These are phyloP conservation scores for Diphasiastrum complanatum DNA, from an alignment of 83 land plant genomes.

Conservation along the genomic window DNA sequence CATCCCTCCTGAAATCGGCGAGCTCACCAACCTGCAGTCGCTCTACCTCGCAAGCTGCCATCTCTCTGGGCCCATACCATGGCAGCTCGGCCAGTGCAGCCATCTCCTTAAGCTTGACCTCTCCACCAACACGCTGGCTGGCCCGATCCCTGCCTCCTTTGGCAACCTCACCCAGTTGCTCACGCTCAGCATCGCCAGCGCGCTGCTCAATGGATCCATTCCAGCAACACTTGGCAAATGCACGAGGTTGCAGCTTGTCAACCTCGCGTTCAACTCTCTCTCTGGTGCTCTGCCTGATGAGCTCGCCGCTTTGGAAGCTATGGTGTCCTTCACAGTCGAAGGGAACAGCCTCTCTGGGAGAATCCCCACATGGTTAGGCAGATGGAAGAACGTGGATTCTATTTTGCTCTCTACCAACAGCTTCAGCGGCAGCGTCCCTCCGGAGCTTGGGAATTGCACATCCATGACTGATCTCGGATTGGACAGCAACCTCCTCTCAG, in stretches of 20 bases:
- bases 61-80: slow-evolving; percentile 1
- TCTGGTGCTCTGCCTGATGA: slow-evolving; percentile 7
- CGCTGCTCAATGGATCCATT: slow-evolving; percentile 13
- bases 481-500: slow-evolving; percentile 8
- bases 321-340: slow-evolving; percentile 14
- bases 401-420: slow-evolving; percentile 2
- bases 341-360: slow-evolving; percentile 16
- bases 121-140: slow-evolving; percentile 7
- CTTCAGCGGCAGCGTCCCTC: slow-evolving; percentile 6
- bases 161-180: background rate
- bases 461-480: slow-evolving; percentile 3
- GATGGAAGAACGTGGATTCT: slow-evolving; percentile 5
- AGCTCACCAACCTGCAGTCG: background rate
- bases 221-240: slow-evolving; percentile 14
- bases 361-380: slow-evolving; percentile 14
- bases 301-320: slow-evolving; percentile 1
- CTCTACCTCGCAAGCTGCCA: slow-evolving; percentile 1
- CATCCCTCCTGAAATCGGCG: slow-evolving; percentile 1
- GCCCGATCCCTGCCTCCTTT: slow-evolving; percentile 13
- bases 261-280: slow-evolving; percentile 7
- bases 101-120: slow-evolving; percentile 8
- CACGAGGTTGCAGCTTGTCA: slow-evolving; percentile 3
- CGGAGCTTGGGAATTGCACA: slow-evolving; percentile 14
- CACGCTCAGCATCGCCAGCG: slow-evolving; percentile 1
- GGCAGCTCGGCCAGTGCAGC: slow-evolving; percentile 1